Percentiles rank a stretch among this genome's conserved stretches.
These are phyloP conservation scores for Eucalyptus coolabah DNA, from an alignment of 345 rosid genomes.

Conservation along the genomic window DNA sequence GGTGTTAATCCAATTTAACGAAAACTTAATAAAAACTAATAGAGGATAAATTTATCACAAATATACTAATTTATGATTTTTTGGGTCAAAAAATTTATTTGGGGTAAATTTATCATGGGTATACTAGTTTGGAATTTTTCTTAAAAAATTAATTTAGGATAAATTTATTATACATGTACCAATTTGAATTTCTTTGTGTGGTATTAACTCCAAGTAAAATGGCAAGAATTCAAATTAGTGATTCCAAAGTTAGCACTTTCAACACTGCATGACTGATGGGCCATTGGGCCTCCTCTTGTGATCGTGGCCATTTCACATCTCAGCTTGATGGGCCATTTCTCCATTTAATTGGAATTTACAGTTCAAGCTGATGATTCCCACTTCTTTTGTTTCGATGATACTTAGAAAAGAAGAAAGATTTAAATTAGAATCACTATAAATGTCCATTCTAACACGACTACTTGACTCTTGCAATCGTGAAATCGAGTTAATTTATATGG, in stretches of 20 bases:
- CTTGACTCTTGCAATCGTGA: background rate
- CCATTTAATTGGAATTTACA: background rate
- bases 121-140: accelerated
- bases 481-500: background rate
- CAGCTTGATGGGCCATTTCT: background rate
- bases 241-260: background rate
- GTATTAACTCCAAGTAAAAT: background rate
- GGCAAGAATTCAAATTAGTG: background rate
- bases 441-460: background rate
- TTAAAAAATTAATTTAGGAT: no score
- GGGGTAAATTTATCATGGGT: accelerated
- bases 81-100: no score
- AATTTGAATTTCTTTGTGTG: no score
- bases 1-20: no score
- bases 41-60: no score
- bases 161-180: no score
- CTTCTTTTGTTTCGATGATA: background rate
- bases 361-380: background rate
- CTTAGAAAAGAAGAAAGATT: background rate
- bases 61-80: no score
- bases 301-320: background rate
- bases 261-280: background rate
- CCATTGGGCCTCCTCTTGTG: background rate
- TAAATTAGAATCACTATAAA: background rate
- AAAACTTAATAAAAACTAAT: no score